phyloP scores from a whole-genome alignment of 805 yeast species.

The Komagataella phaffii region DNA sequence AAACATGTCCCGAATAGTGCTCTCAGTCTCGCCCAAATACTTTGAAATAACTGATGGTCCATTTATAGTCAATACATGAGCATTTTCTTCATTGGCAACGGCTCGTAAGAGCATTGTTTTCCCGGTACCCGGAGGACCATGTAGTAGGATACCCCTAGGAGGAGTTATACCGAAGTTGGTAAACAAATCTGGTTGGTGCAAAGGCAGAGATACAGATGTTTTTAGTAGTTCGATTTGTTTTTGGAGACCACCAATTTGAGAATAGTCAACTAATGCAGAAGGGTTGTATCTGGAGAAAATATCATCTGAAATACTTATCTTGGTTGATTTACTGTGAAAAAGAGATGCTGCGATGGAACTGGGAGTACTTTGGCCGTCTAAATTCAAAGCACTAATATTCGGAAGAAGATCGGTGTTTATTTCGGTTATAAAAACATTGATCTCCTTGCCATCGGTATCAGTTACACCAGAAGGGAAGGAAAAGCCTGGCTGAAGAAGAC shows the following conservation, averaged over 20 bases:
- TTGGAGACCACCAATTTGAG: conserved; percentile 62
- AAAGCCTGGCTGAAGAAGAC: neutral
- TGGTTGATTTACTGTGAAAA: conserved; percentile 16
- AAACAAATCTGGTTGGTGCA: conserved; percentile 65
- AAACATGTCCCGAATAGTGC: conserved; percentile 67
- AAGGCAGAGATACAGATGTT: conserved; percentile 66
- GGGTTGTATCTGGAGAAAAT: conserved; percentile 13
- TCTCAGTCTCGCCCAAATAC: conserved; percentile 90
- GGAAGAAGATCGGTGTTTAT: conserved; percentile 5
- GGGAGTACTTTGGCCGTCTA: conserved; percentile 40
- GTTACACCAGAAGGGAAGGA: neutral
- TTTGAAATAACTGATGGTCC: conserved; percentile 91
- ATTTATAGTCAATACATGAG: conserved; percentile 75
- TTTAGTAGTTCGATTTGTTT: conserved; percentile 48
- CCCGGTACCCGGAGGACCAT: conserved; percentile 98
- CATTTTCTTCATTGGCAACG: conserved; percentile 61
- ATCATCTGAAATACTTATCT: conserved; percentile 10
- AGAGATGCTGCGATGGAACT: conserved; percentile 4
- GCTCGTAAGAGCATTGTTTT: conserved; percentile 80
- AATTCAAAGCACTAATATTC: conserved; percentile 12
- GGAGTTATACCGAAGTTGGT: conserved; percentile 81
- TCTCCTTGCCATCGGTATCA: conserved; percentile 6
- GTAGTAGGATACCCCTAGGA: conserved; percentile 84
- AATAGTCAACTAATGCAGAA: conserved; percentile 27
- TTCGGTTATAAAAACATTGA: conserved; percentile 13